These are phyloP conservation scores for Cercospora nicotianae DNA, from an alignment of 2,329 filamentous ascomycete species.

Conservation along the genomic window DNA sequence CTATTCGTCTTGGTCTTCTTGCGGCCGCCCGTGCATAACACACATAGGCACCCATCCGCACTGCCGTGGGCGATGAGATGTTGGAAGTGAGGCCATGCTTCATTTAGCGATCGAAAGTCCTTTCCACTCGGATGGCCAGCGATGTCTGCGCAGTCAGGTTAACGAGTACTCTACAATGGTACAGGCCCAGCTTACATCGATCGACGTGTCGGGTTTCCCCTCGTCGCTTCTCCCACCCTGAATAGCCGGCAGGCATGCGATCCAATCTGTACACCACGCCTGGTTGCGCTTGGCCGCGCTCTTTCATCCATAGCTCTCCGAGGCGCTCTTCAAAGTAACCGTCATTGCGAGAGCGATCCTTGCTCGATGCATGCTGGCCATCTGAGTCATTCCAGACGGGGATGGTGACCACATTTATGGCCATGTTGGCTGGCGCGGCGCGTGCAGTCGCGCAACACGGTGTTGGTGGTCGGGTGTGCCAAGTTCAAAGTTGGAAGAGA, in stretches of 20 bases:
- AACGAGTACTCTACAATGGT: not conserved
- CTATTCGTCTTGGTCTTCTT: slow-evolving; percentile 15
- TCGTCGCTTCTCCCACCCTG: slow-evolving; percentile 47
- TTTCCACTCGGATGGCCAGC: slow-evolving; percentile 57
- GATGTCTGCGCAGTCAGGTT: slow-evolving; percentile 38
- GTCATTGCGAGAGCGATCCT: slow-evolving; percentile 29
- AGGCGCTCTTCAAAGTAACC: slow-evolving; percentile 31
- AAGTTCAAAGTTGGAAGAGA: not conserved
- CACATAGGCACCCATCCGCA: slow-evolving; percentile 51
- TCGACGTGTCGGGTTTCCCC: slow-evolving; percentile 45
- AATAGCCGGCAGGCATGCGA: slow-evolving; percentile 56
- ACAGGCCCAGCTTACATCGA: slow-evolving; percentile 39
- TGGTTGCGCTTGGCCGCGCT: slow-evolving; percentile 14
- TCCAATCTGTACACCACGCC: slow-evolving; percentile 51
- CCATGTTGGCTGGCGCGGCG: slow-evolving; percentile 1
- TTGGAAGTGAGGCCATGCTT: slow-evolving; percentile 59
- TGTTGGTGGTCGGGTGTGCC: not conserved
- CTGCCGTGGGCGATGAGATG: slow-evolving; percentile 53
- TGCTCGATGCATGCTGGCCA: slow-evolving; percentile 15
- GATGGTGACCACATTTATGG: slow-evolving; percentile 9
- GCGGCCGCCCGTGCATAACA: slow-evolving; percentile 44
- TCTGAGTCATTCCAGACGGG: slow-evolving; percentile 21
- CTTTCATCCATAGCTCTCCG: slow-evolving; percentile 33
- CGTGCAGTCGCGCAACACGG: not conserved
- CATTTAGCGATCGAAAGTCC: slow-evolving; percentile 54